Percentiles rank a stretch among this genome's conserved stretches.
Evolutionary conservation across 2,329 filamentous ascomycete genomes (phyloP).

Genomic region (Leptosphaerulina australis): DNA sequence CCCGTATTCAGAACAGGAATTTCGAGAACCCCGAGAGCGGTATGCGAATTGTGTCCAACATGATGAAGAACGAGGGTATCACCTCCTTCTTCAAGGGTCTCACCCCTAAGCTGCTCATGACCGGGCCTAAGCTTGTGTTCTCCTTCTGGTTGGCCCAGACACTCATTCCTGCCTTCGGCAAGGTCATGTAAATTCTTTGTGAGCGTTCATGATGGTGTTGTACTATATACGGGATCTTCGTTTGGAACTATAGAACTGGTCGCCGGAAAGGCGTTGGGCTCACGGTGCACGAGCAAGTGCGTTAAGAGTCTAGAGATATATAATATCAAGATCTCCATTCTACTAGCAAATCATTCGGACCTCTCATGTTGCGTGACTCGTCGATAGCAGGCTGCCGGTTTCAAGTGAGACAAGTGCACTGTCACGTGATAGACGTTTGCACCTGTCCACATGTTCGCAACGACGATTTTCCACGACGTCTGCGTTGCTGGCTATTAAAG

Average conservation of each 20-base stretch:
- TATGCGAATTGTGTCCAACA: constrained; percentile 87
- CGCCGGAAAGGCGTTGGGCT: constrained; percentile 24
- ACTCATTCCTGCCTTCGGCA: constrained; percentile 89
- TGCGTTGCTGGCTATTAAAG: not conserved
- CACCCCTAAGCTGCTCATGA: constrained; percentile 98
- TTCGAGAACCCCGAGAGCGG: constrained; percentile 97
- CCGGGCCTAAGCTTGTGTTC: constrained; percentile 97
- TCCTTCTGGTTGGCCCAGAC: constrained; percentile 99
- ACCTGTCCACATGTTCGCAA: not conserved
- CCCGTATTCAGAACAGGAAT: constrained; percentile 96
- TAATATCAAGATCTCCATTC: constrained; percentile 34
- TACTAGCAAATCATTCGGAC: not conserved
- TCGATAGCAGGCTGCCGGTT: not conserved
- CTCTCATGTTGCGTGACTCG: not conserved
- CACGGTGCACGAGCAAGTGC: constrained; percentile 21
- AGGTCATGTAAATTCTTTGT: constrained; percentile 58
- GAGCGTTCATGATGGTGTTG: constrained; percentile 28
- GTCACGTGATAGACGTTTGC: constrained; percentile 10
- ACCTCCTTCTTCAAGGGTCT: constrained; percentile 96
- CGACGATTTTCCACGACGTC: not conserved
- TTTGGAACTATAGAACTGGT: constrained; percentile 25
- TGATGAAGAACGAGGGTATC: constrained; percentile 88
- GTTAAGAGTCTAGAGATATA: constrained; percentile 10
- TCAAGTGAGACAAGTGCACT: not conserved
- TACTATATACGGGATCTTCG: constrained; percentile 35